Percentiles rank a stretch among this genome's conserved stretches.
These are phyloP conservation scores for Boletus rufocinnamomeus DNA, from an alignment of 768 basidiomycete genomes.

Conservation along the genomic window DNA sequence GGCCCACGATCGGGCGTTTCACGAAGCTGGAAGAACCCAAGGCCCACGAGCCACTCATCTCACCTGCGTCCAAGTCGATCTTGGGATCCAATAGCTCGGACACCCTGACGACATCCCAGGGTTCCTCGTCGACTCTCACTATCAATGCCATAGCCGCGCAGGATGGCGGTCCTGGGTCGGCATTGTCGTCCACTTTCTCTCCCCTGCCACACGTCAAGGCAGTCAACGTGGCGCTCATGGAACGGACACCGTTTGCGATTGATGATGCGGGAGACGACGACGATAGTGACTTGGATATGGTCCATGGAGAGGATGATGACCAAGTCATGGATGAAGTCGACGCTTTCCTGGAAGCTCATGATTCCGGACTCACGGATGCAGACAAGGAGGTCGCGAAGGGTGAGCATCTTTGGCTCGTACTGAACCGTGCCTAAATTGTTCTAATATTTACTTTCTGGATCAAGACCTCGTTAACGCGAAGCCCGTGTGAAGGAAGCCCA, in stretches of 20 bases:
- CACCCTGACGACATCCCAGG: conserved; percentile 21
- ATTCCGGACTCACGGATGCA: conserved; percentile 78
- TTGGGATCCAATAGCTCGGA: conserved; percentile 42
- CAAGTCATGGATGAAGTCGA: conserved; percentile 94
- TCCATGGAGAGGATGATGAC: conserved; percentile 63
- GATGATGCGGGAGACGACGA: conserved; percentile 80
- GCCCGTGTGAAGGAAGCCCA: conserved; percentile 40
- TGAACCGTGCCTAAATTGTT: neutral
- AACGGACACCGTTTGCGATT: conserved; percentile 94
- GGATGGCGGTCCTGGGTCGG: conserved; percentile 28
- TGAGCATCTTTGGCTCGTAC: conserved; percentile 32
- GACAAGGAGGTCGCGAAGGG: conserved; percentile 79
- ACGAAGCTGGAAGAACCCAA: conserved; percentile 86
- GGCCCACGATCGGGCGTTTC: conserved; percentile 84
- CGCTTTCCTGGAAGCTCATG: conserved; percentile 93
- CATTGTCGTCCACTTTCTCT: conserved; percentile 39
- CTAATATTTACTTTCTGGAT: neutral
- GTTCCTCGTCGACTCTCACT: conserved; percentile 53
- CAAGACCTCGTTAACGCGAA: conserved; percentile 62
- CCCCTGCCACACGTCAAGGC: conserved; percentile 71
- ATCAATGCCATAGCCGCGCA: conserved; percentile 40
- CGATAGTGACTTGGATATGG: conserved; percentile 57
- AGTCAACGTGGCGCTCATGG: conserved; percentile 83
- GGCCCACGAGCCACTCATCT: conserved; percentile 82
- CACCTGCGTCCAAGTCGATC: conserved; percentile 61